Evolutionary conservation across 1,284 basidiomycete genomes (phyloP).

Genomic region (Leccinum colubrinum): DNA sequence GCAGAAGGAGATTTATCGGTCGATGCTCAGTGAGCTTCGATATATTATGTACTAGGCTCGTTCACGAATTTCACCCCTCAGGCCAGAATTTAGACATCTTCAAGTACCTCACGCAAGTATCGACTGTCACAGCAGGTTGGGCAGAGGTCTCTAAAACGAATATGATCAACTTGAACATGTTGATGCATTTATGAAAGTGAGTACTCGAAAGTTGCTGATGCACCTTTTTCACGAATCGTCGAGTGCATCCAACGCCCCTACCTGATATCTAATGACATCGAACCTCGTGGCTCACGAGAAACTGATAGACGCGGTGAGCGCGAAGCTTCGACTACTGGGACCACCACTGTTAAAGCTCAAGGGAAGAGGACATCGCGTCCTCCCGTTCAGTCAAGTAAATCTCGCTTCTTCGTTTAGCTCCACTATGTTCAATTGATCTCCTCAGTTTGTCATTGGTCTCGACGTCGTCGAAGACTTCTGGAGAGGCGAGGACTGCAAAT

Average conservation of each 20-base stretch:
- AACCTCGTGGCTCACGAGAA: constrained; percentile 80
- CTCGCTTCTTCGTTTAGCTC: neutral
- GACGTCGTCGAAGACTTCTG: constrained; percentile 94
- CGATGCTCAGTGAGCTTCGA: constrained; percentile 60
- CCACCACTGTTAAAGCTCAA: constrained; percentile 85
- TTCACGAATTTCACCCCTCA: constrained; percentile 29
- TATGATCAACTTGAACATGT: constrained; percentile 58
- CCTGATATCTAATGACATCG: constrained; percentile 79
- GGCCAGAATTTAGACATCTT: constrained; percentile 70
- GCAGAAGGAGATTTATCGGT: constrained; percentile 89
- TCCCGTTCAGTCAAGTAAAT: constrained; percentile 94
- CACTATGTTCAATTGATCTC: neutral
- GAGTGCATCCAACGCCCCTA: constrained; percentile 87
- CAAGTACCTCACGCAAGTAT: constrained; percentile 50
- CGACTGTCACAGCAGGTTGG: constrained; percentile 32
- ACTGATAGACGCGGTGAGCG: constrained; percentile 75
- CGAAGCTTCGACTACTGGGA: constrained; percentile 86
- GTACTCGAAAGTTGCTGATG: constrained; percentile 21
- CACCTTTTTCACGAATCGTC: neutral
- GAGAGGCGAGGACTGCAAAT: constrained; percentile 85
- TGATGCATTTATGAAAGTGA: constrained; percentile 86
- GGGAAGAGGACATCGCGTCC: constrained; percentile 87
- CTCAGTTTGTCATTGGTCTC: constrained; percentile 89
- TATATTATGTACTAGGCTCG: neutral
- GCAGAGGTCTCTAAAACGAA: constrained; percentile 38